These are phyloP conservation scores for Hirsutella thompsonii DNA, from an alignment of 2,329 filamentous ascomycete species.

Conservation along the genomic window DNA sequence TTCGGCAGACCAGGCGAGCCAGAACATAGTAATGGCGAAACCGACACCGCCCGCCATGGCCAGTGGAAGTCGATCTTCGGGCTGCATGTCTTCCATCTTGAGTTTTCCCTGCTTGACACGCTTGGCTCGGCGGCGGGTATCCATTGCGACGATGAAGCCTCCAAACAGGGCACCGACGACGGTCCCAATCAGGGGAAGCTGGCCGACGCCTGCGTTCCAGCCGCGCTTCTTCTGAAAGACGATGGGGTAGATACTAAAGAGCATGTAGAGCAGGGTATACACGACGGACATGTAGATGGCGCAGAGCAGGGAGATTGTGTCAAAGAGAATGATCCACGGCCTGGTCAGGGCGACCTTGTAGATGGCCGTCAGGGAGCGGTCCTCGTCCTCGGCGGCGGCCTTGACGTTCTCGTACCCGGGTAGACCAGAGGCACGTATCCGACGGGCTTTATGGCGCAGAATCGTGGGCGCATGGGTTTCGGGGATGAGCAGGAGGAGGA, in stretches of 20 bases:
- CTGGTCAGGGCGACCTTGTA: conserved; percentile 48
- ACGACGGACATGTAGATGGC: conserved; percentile 76
- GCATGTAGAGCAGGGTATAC: conserved; percentile 65
- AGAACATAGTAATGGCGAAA: conserved; percentile 46
- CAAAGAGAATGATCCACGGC: conserved; percentile 78
- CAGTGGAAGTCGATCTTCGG: conserved; percentile 58
- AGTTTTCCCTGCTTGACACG: neutral
- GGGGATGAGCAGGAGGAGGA: conserved; percentile 51
- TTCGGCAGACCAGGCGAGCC: conserved; percentile 49
- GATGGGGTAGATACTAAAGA: conserved; percentile 57
- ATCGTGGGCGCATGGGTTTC: conserved; percentile 81
- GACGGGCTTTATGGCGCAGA: conserved; percentile 55
- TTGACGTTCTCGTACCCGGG: conserved; percentile 53
- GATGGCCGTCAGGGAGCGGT: conserved; percentile 51
- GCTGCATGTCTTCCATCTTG: conserved; percentile 12
- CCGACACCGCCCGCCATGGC: conserved; percentile 61
- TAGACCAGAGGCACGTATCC: conserved; percentile 57
- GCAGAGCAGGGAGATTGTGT: conserved; percentile 77
- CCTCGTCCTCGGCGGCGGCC: too few species aligned
- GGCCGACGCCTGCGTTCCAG: conserved; percentile 59
- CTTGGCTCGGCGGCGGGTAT: neutral
- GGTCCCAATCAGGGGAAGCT: conserved; percentile 28
- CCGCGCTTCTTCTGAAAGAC: conserved; percentile 72
- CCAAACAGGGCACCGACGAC: neutral
- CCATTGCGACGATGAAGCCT: too few species aligned